A percentile compares a stretch with the other conserved stretches of the same genome.
These are phyloP conservation scores for Eucalyptus marginata DNA, from an alignment of 345 rosid genomes.

Conservation along the genomic window DNA sequence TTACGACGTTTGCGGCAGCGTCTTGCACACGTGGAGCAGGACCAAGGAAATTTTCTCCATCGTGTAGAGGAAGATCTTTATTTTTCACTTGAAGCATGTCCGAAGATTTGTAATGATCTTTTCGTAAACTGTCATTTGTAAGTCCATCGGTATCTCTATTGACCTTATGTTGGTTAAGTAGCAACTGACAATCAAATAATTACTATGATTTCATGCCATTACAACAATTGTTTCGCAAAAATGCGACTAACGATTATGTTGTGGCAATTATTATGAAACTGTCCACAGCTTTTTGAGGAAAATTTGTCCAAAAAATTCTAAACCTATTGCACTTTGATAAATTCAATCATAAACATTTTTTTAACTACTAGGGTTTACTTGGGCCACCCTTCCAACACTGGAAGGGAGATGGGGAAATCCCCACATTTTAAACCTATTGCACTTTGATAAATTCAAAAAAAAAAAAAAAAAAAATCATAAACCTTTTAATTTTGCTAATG, in stretches of 20 bases:
- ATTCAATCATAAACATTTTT: background rate
- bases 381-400: too few species aligned
- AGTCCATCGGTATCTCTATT: background rate
- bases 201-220: background rate
- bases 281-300: background rate
- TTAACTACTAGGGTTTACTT: too few species aligned
- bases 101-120: background rate
- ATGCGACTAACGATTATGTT: background rate
- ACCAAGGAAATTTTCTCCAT: slow-evolving; percentile 3
- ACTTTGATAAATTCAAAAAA: background rate
- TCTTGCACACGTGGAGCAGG: slow-evolving; percentile 30
- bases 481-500: background rate
- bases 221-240: background rate
- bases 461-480: too few species aligned
- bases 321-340: fast-evolving
- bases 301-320: fast-evolving
- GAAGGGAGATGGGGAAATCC: too few species aligned
- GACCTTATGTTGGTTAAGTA: background rate
- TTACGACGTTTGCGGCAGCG: slow-evolving; percentile 41
- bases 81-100: background rate
- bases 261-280: background rate
- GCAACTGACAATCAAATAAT: background rate
- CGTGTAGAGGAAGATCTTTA: background rate
- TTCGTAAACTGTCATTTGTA: background rate
- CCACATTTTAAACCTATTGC: fast-evolving